Conservation (phyloP, 2,329 filamentous ascomycete species). For the Fusarium secorum region DNA sequence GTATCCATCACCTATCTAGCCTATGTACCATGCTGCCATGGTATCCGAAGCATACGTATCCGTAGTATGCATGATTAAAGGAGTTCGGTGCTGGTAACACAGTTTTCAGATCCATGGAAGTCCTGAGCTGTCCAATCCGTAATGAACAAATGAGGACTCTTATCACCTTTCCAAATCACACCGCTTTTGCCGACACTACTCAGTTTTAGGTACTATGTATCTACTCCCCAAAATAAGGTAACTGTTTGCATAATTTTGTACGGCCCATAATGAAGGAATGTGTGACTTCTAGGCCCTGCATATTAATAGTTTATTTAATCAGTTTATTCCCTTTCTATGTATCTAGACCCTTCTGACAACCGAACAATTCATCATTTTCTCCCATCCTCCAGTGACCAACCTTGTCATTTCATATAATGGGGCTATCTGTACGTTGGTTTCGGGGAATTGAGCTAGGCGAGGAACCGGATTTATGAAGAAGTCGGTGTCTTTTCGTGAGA, state of each 20-base stretch:
- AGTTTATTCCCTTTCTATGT: neutral
- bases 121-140: neutral
- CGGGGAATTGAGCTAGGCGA: neutral
- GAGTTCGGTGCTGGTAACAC: neutral
- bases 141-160: slow-evolving; percentile 4
- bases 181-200: slow-evolving; percentile 7
- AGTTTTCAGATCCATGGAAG: slow-evolving; percentile 6
- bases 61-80: neutral
- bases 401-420: neutral
- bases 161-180: slow-evolving; percentile 22
- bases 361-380: neutral
- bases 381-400: neutral
- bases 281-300: too few species aligned
- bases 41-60: neutral
- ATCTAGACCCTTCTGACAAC: neutral
- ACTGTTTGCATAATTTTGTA: neutral
- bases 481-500: neutral
- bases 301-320: neutral
- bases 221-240: neutral
- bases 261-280: neutral
- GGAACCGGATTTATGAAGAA: neutral
- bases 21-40: neutral
- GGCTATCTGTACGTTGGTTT: slow-evolving; percentile 7
- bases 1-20: neutral
- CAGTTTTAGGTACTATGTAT: neutral